Conservation (phyloP, 768 basidiomycete species). For the Tephrocybe rancida region DNA sequence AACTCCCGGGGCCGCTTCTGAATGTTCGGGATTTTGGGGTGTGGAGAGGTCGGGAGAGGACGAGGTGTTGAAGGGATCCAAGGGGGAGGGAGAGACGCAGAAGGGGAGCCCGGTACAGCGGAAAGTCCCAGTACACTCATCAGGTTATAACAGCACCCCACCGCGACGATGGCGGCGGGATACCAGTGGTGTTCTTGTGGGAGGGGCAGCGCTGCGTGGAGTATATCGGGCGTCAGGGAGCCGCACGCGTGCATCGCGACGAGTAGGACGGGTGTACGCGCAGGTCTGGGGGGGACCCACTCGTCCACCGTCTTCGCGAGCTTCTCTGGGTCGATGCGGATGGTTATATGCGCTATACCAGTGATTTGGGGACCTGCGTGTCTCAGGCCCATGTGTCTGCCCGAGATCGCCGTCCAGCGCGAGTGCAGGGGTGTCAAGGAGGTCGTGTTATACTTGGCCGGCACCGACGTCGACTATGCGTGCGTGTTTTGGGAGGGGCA, state of each 20-base stretch:
- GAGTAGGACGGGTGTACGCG: slow-evolving; percentile 58
- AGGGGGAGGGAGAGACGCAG: too few species aligned
- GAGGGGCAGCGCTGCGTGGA: slow-evolving; percentile 49
- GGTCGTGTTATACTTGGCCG: slow-evolving; percentile 60
- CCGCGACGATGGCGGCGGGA: slow-evolving; percentile 56
- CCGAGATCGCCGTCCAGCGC: slow-evolving; percentile 65
- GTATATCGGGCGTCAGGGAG: slow-evolving; percentile 66
- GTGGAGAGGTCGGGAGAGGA: slow-evolving; percentile 48
- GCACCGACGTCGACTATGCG: slow-evolving; percentile 75
- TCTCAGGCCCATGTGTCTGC: slow-evolving; percentile 50
- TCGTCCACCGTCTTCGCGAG: slow-evolving; percentile 48
- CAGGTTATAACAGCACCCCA: slow-evolving; percentile 83
- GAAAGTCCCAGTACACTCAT: slow-evolving; percentile 49
- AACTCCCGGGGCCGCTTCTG: too few species aligned
- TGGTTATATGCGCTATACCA: slow-evolving; percentile 56
- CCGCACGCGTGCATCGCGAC: slow-evolving; percentile 80
- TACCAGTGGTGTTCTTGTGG: slow-evolving; percentile 38
- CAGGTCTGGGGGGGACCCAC: slow-evolving; percentile 52
- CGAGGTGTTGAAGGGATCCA: slow-evolving; percentile 37
- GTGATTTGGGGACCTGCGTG: slow-evolving; percentile 15
- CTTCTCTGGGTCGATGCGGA: slow-evolving; percentile 52
- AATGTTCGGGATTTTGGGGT: background rate
- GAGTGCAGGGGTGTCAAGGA: slow-evolving; percentile 49
- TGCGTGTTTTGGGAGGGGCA: slow-evolving; percentile 31
- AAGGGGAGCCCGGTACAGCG: slow-evolving; percentile 61